Evolutionary conservation across 331 rosid genomes (phyloP).

Genomic region (Prunus yedoensis): DNA sequence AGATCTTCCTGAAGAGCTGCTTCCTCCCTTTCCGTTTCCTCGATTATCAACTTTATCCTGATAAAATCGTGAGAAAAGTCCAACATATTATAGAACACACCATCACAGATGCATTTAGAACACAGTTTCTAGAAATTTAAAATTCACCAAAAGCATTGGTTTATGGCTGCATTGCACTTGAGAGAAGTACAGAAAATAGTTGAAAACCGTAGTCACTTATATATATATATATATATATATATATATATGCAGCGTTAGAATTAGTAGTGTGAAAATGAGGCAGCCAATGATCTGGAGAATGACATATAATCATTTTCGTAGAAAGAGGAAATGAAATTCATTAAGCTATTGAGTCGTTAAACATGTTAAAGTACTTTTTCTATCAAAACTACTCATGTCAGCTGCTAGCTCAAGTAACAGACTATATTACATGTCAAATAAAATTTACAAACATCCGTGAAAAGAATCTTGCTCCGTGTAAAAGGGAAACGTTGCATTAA

Average conservation of each 20-base stretch:
- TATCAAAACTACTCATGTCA: background rate
- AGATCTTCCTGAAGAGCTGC: conserved; percentile 78
- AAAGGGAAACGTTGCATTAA: conserved; percentile 4
- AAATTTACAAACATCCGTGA: background rate
- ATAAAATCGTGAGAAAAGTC: conserved; percentile 19
- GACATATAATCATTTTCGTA: background rate
- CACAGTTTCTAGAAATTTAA: background rate
- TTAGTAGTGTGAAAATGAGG: background rate
- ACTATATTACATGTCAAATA: background rate
- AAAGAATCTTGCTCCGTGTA: background rate
- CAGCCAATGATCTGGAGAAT: background rate
- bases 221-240: too few species aligned
- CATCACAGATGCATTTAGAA: background rate
- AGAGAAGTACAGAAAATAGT: background rate
- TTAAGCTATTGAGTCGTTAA: background rate
- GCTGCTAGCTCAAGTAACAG: background rate
- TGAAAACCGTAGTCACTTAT: background rate
- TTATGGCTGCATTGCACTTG: background rate
- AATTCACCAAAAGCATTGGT: background rate
- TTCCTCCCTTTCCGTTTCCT: conserved; percentile 92
- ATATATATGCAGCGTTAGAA: background rate
- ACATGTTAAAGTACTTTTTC: background rate
- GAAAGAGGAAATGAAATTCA: too few species aligned
- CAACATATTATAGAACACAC: background rate
- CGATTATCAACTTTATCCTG: conserved; percentile 85